Evolutionary conservation across 116 monocot species (phyloP), one percentile per base, ranked within the genome.

Genomic region (Papilionanthe hybrid): DNA sequence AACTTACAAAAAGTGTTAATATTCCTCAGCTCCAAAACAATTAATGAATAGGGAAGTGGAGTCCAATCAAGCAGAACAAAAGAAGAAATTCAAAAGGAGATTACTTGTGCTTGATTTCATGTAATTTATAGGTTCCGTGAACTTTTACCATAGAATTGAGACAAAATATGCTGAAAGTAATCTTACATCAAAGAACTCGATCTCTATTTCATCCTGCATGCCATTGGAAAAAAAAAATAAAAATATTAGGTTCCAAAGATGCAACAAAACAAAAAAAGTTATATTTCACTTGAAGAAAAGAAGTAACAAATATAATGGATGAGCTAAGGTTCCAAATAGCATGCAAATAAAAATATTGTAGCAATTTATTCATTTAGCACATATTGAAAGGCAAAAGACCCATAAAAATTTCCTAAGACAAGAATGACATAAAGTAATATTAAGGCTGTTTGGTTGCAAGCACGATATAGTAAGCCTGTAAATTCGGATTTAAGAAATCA

Each of bases 141-240:
- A 53, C 1, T 53, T 53, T 53, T 23, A 8, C 7, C 15, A 56
- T 63, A 23, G 23, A 6, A 9, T 23, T 23, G 22, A 23, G 22
- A 60, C n/a, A 63, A 63, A 7, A 17, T 9, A 63, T 1, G 9
- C 0, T 75, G 27, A 75, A 50, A 75, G 53, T 44, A 73, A 10
- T 50, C 75, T 75, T 50, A 75, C 75, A 49, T 75, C 28, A 48
- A n/a, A 47, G 50, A 29, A 13, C 50, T 75, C 75, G 42, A 75
- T 75, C 75, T 50, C 75, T 75, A 75, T 75, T 49, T 75, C 75
- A 15, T 75, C 75, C 75, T 75, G 75, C 75, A 75, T 25, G 75
- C 0, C 11, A 75, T 49, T 25, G 0, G 37, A 49, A n/a, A 47
- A 53, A 25, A 50, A 19, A 73, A n/a, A 47, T 17, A 25, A 50